A percentile compares a stretch with the other conserved stretches of the same genome.
Evolutionary conservation across 345 rosid species (phyloP).

Genomic region (Acer campestre): DNA sequence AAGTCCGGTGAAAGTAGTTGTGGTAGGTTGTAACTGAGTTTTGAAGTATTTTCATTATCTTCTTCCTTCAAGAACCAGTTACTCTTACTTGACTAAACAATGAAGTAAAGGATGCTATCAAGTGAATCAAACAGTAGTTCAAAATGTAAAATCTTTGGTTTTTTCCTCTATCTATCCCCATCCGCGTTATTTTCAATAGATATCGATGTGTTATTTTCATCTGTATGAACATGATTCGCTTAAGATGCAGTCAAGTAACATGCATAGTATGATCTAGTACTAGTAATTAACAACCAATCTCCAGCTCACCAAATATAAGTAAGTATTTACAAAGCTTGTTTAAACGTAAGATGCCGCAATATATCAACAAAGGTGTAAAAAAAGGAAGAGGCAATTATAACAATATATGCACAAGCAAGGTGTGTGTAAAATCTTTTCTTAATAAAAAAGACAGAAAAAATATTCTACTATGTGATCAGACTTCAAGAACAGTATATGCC

Average conservation of each 20-base stretch:
- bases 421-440: not conserved
- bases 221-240: not conserved
- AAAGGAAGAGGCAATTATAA: not conserved
- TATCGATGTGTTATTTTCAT: not conserved
- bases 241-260: no score
- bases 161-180: not conserved
- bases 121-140: not conserved
- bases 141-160: not conserved
- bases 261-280: not conserved
- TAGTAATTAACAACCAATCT: no score
- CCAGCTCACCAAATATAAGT: not conserved
- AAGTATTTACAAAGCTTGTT: conserved; percentile 38
- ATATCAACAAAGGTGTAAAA: conserved; percentile 6
- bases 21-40: conserved; percentile 3
- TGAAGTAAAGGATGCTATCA: not conserved
- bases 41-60: conserved; percentile 2
- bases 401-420: conserved; percentile 34
- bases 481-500: conserved; percentile 8
- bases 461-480: conserved; percentile 24
- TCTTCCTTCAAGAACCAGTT: conserved; percentile 4
- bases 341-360: conserved; percentile 12
- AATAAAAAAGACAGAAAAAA: conserved; percentile 11
- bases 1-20: not conserved
- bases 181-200: not conserved
- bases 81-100: not conserved